Evolutionary conservation across 306 rosid genomes (phyloP).

Genomic region (Mucuna pruriens): DNA sequence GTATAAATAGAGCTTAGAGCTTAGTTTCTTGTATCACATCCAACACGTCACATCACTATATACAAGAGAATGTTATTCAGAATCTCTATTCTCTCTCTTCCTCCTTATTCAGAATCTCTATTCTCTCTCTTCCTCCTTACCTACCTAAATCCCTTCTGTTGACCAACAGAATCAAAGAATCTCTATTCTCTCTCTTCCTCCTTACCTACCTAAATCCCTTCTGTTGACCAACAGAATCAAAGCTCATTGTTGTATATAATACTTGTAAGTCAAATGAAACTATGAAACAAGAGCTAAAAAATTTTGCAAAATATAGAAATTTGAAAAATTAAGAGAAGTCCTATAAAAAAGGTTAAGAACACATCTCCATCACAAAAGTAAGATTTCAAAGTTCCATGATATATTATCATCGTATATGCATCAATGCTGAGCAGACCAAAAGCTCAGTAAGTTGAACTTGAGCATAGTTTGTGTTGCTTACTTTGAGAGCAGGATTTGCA

Average conservation of each 20-base stretch:
- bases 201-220: not conserved
- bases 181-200: too few species aligned
- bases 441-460: slow-evolving; percentile 26
- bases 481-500: slow-evolving; percentile 89
- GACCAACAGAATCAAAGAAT: not conserved
- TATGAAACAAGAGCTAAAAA: not conserved
- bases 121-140: not conserved
- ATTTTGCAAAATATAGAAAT: slow-evolving; percentile 13
- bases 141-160: not conserved
- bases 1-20: not conserved
- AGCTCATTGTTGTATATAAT: not conserved
- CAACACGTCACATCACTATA: not conserved
- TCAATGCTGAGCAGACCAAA: slow-evolving; percentile 12
- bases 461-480: slow-evolving; percentile 42
- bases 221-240: not conserved
- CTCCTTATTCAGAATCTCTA: too few species aligned
- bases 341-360: not conserved
- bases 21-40: not conserved
- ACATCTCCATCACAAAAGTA: not conserved
- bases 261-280: slow-evolving; percentile 1
- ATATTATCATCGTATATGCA: not conserved
- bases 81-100: not conserved
- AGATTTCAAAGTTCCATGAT: not conserved
- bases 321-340: not conserved
- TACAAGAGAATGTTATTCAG: not conserved